Conservation (phyloP, 805 yeast genomes). For the Starmera caribaea region DNA sequence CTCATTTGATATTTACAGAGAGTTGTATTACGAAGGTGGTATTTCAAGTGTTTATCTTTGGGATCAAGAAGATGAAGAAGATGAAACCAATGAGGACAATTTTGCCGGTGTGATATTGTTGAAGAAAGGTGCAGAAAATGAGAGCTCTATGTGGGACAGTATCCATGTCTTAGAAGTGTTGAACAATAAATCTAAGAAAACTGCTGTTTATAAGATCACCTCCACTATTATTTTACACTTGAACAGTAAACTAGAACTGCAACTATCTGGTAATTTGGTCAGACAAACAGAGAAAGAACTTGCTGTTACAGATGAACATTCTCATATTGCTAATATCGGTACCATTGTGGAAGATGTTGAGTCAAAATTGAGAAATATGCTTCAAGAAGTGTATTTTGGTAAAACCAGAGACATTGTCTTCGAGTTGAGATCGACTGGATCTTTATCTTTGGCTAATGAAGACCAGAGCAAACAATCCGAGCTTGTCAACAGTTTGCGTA, state of each 20-base stretch:
- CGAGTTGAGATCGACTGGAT: constrained; percentile 40
- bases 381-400: constrained; percentile 92
- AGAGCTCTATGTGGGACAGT: constrained; percentile 60
- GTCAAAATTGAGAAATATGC: constrained; percentile 71
- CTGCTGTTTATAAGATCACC: constrained; percentile 59
- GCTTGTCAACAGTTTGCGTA: constrained; percentile 26
- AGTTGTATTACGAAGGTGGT: constrained; percentile 93
- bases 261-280: constrained; percentile 74
- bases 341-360: constrained; percentile 81
- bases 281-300: constrained; percentile 64
- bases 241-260: constrained; percentile 22
- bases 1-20: constrained; percentile 87
- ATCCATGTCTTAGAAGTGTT: constrained; percentile 83
- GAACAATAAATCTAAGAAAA: constrained; percentile 23
- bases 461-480: constrained; percentile 24
- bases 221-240: constrained; percentile 81
- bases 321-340: constrained; percentile 85
- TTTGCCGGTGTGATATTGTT: constrained; percentile 90
- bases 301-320: constrained; percentile 33
- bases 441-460: constrained; percentile 10
- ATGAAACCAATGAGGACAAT: constrained; percentile 32
- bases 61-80: constrained; percentile 62
- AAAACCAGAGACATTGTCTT: constrained; percentile 84
- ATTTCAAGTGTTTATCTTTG: constrained; percentile 82
- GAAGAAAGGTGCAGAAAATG: constrained; percentile 50